Conservation (phyloP, 768 basidiomycete genomes). For the Saitozyma podzolica region DNA sequence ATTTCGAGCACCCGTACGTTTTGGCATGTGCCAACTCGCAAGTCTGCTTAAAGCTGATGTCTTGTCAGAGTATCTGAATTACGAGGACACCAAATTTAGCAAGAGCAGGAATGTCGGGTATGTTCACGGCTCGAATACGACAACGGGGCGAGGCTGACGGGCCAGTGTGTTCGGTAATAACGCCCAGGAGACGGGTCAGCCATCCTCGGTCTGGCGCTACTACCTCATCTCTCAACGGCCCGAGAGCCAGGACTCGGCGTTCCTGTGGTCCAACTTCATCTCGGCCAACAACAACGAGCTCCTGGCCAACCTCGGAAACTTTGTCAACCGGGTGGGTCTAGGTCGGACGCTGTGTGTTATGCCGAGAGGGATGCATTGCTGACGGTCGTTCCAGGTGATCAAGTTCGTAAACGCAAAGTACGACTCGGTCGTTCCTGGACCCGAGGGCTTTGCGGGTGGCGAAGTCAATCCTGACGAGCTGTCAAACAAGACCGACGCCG, state of each 20-base stretch:
- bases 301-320: conserved; percentile 97
- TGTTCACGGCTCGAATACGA: conserved; percentile 5
- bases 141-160: conserved; percentile 5
- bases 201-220: conserved; percentile 94
- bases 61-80: conserved; percentile 84
- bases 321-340: conserved; percentile 73
- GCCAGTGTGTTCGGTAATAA: conserved; percentile 81
- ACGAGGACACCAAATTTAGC: conserved; percentile 98
- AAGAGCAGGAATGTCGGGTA: conserved; percentile 89
- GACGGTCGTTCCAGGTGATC: conserved; percentile 55
- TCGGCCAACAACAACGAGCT: conserved; percentile 89
- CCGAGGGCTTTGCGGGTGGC: conserved; percentile 68
- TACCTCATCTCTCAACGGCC: conserved; percentile 90
- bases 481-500: conserved; percentile 59
- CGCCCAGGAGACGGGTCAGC: conserved; percentile 89
- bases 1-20: conserved; percentile 85
- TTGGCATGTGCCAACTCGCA: no score
- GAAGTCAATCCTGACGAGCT: conserved; percentile 53
- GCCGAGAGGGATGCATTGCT: conserved; percentile 2
- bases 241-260: conserved; percentile 90
- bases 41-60: neutral
- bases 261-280: conserved; percentile 94
- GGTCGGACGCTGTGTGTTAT: neutral
- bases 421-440: conserved; percentile 74
- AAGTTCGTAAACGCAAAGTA: conserved; percentile 91